Base-by-base conservation (phyloP, 192 early-diverging fungal species). In the Coemansia erecta region DNA sequence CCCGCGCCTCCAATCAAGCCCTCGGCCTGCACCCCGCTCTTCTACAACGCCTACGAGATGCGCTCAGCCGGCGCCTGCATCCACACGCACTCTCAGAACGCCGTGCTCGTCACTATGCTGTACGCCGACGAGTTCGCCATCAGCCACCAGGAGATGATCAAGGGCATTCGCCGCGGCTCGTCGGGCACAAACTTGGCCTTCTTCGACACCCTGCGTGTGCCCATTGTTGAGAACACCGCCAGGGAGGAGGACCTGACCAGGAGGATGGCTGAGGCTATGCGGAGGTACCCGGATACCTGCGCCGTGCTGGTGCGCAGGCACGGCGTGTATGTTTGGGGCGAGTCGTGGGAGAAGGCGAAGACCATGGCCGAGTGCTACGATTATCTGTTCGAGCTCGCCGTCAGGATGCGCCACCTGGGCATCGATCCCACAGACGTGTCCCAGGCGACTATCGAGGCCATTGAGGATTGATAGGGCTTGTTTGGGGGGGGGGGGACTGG, bases 71-170 rank as follows among this genome's bases (percentile, higher is more conserved):
- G 88, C 28, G 92, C 92, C 4, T 97, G 94, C 81, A 94, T 98
- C 67, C 94, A 98, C 70, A 95, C 94, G 4, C 96, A 98, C 77
- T 97, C 94, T 28, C 93, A 95, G 68, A 82, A 92, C 66, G 96
- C 96, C 1, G 93, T 98, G 18, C 88, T 98, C 87, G 93, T 77
- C 5, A 97, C 96, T 0, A 68, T 98, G 66, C 69, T 98, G 40
- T 93, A 82, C 58, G 87, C 87, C 10, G 77, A 85, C 8, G 84
- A 81, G 46, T 98, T 98, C 77, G 69, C 70, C 12, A 95, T 98
- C 55, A 91, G 92, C 9, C 92, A 97, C 72, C 94, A 97, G 68
- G 96, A 98, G 68, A 98, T 98, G 96, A 98, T 98, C 80, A 98
- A 98, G 80, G 96, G 96, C 7, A 98, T 98, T 50, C 80, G 89